These are phyloP conservation scores for Penicillium sp. DNA, from an alignment of 2,329 filamentous ascomycete genomes.

Conservation along the genomic window DNA sequence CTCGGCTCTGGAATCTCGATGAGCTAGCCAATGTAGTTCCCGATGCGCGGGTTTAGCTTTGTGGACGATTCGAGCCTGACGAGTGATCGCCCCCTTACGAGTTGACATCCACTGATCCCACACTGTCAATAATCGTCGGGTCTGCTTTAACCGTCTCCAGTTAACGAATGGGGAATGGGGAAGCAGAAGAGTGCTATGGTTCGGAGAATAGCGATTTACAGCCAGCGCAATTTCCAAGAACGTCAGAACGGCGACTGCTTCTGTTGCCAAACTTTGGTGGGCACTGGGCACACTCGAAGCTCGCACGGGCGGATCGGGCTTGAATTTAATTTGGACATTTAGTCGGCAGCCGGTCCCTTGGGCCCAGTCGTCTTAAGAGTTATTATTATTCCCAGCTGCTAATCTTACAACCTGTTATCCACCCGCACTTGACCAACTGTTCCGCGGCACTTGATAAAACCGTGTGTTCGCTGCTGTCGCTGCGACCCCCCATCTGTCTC, in stretches of 20 bases:
- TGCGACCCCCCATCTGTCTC: background rate
- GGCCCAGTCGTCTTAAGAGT: background rate
- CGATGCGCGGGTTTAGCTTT: conserved; percentile 4
- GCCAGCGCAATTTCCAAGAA: conserved; percentile 4
- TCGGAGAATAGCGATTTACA: conserved; percentile 2
- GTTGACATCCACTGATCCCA: conserved; percentile 3
- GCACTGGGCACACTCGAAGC: background rate
- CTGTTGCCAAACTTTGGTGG: background rate
- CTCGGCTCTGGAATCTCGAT: background rate
- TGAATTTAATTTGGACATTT: conserved; percentile 11
- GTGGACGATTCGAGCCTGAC: background rate
- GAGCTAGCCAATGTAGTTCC: conserved; percentile 12
- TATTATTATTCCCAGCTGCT: background rate
- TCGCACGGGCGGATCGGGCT: conserved; percentile 13
- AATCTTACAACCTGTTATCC: background rate
- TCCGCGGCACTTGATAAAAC: conserved; percentile 8
- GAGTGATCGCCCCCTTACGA: conserved; percentile 8
- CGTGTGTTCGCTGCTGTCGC: conserved; percentile 10
- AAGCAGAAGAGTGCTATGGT: background rate
- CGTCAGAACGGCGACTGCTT: background rate
- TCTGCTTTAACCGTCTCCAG: background rate
- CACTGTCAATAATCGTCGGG: background rate
- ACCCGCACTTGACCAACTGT: background rate
- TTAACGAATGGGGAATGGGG: background rate
- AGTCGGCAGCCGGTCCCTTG: background rate